Percentiles rank a stretch among this genome's conserved stretches.
Evolutionary conservation across 2,329 filamentous ascomycete genomes (phyloP).

Genomic region (Phaeosphaeriaceae sp.): DNA sequence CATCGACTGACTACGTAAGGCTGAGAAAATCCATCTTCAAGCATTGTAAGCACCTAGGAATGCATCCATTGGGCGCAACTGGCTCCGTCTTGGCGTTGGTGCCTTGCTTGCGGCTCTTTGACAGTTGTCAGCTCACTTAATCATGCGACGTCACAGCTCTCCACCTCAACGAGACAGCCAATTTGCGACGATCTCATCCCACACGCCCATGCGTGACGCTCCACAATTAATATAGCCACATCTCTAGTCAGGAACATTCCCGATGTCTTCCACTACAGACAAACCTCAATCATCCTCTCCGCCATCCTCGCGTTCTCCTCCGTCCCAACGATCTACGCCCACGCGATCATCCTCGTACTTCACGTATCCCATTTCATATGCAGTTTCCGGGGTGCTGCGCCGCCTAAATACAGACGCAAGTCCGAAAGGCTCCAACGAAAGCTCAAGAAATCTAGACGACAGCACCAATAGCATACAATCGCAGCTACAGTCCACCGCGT

Average conservation of each 20-base stretch:
- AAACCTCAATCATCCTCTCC: constrained; percentile 12
- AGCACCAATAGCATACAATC: constrained; percentile 21
- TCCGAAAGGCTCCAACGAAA: constrained; percentile 11
- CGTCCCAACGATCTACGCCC: constrained; percentile 23
- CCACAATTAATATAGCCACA: constrained; percentile 31
- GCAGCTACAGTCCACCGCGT: constrained; percentile 31
- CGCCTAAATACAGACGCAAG: constrained; percentile 55
- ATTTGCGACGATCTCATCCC: constrained; percentile 20
- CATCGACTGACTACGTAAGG: constrained; percentile 4
- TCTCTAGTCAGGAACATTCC: constrained; percentile 10
- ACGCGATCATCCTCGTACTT: constrained; percentile 53
- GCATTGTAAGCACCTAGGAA: neutral
- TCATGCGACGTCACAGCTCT: constrained; percentile 36
- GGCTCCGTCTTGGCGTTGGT: constrained; percentile 7
- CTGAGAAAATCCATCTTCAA: neutral
- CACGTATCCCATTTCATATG: constrained; percentile 59
- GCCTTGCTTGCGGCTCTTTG: constrained; percentile 9
- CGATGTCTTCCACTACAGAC: constrained; percentile 40
- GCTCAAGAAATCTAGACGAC: constrained; percentile 16
- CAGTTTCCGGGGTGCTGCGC: constrained; percentile 56
- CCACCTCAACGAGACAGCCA: constrained; percentile 11
- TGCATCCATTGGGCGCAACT: neutral
- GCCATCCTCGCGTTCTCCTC: constrained; percentile 11
- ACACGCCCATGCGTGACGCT: constrained; percentile 29
- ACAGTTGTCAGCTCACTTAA: constrained; percentile 33